phyloP scores from a whole-genome alignment of 768 basidiomycete species.

The Leccinum longicurvipes region DNA sequence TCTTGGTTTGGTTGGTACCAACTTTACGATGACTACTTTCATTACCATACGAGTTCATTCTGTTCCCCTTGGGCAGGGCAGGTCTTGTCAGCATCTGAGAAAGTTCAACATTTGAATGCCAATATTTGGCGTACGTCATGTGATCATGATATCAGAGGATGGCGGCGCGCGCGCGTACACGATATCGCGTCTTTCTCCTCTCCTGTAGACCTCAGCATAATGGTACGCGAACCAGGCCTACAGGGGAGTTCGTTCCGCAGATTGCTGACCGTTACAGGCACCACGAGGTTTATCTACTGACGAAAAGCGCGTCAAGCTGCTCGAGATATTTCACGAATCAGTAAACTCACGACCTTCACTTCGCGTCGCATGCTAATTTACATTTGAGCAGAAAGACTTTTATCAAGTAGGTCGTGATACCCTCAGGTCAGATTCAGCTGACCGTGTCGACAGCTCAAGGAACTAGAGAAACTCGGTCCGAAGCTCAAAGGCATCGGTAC shows the following conservation, averaged over 20 bases:
- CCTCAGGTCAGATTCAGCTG: not conserved
- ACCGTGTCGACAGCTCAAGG: constrained; percentile 60
- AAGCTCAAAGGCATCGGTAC: constrained; percentile 90
- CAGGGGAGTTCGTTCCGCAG: not conserved
- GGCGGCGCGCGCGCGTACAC: not conserved
- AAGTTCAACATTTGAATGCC: not conserved
- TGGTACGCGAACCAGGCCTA: constrained; percentile 16
- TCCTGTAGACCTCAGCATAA: constrained; percentile 3
- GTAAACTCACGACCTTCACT: constrained; percentile 36
- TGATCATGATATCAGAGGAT: constrained; percentile 9
- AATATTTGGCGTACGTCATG: constrained; percentile 25
- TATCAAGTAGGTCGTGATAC: constrained; percentile 47
- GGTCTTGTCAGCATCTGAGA: not conserved
- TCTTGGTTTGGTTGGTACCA: constrained; percentile 24
- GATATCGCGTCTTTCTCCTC: not conserved
- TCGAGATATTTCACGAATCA: constrained; percentile 93
- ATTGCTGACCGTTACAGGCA: constrained; percentile 41
- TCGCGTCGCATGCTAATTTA: not conserved
- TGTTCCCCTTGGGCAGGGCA: not conserved
- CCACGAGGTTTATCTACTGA: constrained; percentile 84
- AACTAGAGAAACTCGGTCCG: constrained; percentile 84
- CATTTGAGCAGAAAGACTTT: constrained; percentile 66
- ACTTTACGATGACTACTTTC: constrained; percentile 13
- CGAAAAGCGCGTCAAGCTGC: constrained; percentile 83
- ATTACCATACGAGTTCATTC: constrained; percentile 25